A percentile compares a stretch with the other conserved stretches of the same genome.
Conservation (phyloP, 2,329 filamentous ascomycete genomes). For the Didymella arachidicola region DNA sequence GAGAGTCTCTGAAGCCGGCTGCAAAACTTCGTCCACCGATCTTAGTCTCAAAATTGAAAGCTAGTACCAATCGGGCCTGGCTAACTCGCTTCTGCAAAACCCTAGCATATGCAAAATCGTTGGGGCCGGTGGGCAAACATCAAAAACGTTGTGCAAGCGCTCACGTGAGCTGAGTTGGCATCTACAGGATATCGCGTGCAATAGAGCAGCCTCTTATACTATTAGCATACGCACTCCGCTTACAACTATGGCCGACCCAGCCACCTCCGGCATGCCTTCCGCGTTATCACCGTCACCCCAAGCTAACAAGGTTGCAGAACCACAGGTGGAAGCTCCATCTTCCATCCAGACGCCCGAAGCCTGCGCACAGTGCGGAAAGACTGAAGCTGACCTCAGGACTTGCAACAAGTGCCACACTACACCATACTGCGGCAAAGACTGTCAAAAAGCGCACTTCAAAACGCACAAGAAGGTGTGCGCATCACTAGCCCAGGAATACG, state of each 20-base stretch:
- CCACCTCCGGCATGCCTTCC: slow-evolving; percentile 3
- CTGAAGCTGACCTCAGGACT: slow-evolving; percentile 40
- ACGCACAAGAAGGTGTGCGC: slow-evolving; percentile 53
- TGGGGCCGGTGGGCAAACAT: not conserved
- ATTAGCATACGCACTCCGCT: no score
- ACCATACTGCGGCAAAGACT: slow-evolving; percentile 52
- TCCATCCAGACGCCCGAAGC: slow-evolving; percentile 16
- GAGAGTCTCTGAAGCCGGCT: not conserved
- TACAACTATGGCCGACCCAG: slow-evolving; percentile 11
- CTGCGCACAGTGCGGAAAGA: slow-evolving; percentile 39
- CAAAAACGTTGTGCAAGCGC: slow-evolving; percentile 1
- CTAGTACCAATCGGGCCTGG: not conserved
- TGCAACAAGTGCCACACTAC: slow-evolving; percentile 52
- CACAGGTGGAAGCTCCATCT: slow-evolving; percentile 9
- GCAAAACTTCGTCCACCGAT: not conserved
- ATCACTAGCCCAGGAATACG: slow-evolving; percentile 49
- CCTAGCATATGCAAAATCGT: slow-evolving; percentile 19
- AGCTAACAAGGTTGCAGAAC: slow-evolving; percentile 1
- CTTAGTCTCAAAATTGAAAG: not conserved
- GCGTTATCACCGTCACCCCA: not conserved
- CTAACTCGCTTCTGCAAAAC: slow-evolving; percentile 1
- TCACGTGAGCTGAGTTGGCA: slow-evolving; percentile 9
- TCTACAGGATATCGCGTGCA: not conserved
- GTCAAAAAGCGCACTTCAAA: slow-evolving; percentile 52
- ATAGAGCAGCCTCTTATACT: no score